These are phyloP conservation scores for Trichoderma polysporum DNA, from an alignment of 2,329 filamentous ascomycete species.

Conservation along the genomic window DNA sequence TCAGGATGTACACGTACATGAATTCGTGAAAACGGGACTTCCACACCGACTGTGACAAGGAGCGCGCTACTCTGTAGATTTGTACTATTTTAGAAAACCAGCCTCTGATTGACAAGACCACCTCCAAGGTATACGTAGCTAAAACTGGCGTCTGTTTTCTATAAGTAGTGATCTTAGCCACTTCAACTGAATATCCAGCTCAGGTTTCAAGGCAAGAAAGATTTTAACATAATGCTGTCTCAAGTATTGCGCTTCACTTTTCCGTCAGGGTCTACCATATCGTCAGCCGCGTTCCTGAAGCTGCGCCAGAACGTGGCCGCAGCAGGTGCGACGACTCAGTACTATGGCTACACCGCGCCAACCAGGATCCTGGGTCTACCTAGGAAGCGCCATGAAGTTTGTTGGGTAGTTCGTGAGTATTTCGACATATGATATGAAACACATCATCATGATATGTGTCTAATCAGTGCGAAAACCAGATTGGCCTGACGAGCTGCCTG, in stretches of 20 bases:
- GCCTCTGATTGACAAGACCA: not conserved
- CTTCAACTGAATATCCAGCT: not conserved
- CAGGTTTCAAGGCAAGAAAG: not conserved
- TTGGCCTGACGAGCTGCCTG: constrained; percentile 11
- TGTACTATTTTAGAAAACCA: not conserved
- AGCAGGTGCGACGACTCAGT: constrained; percentile 23
- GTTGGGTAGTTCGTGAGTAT: constrained; percentile 25
- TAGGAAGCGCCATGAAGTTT: constrained; percentile 24
- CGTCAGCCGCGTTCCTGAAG: constrained; percentile 20
- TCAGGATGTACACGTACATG: too few species aligned
- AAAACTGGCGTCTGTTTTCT: not conserved
- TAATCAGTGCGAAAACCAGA: constrained; percentile 1
- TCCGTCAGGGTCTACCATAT: constrained; percentile 14
- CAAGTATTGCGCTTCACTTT: constrained; percentile 26
- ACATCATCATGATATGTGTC: not conserved
- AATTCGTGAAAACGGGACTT: not conserved
- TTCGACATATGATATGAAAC: not conserved
- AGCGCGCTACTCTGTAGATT: not conserved
- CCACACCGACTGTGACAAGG: not conserved
- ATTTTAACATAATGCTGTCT: constrained; percentile 17
- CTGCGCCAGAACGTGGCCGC: constrained; percentile 21
- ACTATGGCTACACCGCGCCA: constrained; percentile 24
- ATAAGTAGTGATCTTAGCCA: not conserved
- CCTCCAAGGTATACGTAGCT: too few species aligned
- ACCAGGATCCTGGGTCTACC: constrained; percentile 10